Base-by-base conservation (phyloP, 1,284 basidiomycete genomes). In the Tilletia caries region DNA sequence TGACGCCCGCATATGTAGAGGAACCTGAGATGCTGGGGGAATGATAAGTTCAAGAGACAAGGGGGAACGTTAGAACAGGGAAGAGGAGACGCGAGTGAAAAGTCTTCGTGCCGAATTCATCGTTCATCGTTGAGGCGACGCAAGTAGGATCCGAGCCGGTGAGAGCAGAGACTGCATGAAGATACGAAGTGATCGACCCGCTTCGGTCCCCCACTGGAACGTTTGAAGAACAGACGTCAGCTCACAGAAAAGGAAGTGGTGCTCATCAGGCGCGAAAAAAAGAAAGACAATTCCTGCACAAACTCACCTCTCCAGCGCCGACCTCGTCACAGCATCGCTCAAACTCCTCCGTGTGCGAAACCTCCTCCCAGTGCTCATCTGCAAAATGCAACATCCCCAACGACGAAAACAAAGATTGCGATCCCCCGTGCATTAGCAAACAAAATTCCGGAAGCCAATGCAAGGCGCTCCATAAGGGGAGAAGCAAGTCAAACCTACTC, bases 281-380 rank as follows among this genome's bases (percentile, higher is more conserved):
- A n/a, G 32, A 23, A 32, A 18, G 13, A 48, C n/a, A 8, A 5
- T 6, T 12, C 20, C n/a, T n/a, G n/a, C n/a, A n/a, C n/a, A n/a
- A 23, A 23, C 70, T 65, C 70, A 68, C 69, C 54, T 81, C 76
- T 29, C 81, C 81, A 41, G 68, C 58, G 25, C 71, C 73, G 5
- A 82, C 79, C 44, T 82, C 72, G 68, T 80, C 78, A 64, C 79
- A 81, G 71, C 81, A 82, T 10, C 72, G 65, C 25, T 80, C 80
- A 68, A 82, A 82, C 68, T 78, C 78, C 3, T 67, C 64, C 44
- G 76, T 77, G 48, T 69, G 64, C 44, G 73, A 68, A 2, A 82
- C 80, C 5, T 58, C 70, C 13, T 75, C 67, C 79, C 79, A 81
- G 62, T 79, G 67, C 37, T 76, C 72, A 48, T 77, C 44, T 71